Base-by-base conservation (phyloP, 2,329 filamentous ascomycete species). In the Chaetomiaceae sp. region DNA sequence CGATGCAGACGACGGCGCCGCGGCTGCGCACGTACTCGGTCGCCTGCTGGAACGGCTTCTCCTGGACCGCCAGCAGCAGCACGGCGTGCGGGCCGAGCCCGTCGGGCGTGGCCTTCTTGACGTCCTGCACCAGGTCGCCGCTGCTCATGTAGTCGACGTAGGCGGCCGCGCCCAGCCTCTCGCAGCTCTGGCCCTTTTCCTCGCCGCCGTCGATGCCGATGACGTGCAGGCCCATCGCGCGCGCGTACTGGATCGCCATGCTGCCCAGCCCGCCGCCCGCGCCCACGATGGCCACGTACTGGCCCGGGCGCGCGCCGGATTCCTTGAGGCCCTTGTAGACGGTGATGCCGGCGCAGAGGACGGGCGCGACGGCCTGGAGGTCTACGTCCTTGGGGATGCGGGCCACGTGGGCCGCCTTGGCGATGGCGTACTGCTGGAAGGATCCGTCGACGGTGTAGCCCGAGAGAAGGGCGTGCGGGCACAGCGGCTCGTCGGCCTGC, bases 1-100 rank as follows among this genome's bases (percentile, higher is more conserved):
- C 92, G 65, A 97, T 94, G 73, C 89, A 92, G 58, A 96, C 81
- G 66, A 96, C 87, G 34, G 82, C 80, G 55, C 92, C 92, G 56
- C 84, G 83, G 51, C 89, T 81, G 55, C 92, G 87, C 58, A 96
- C 86, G 72, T 96, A 96, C 71, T 81, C 85, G 43, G 89, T 84
- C 37, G 92, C 92, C 75, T 96, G 91, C 75, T 96, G 90, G 84
- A 96, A 96, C 49, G 92, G 92, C 77, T 86, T 89, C 80, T 96
- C 91, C 63, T 78, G 81, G 48, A 89, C 90, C 57, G 92, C 91
- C 56, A 96, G 82, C 40, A 96, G 78, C 61, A 96, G 77, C 57
- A 92, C 90, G 34, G 90, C 91, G 65, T 95, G 87, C 5, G 91
- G 90, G 48, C 92, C 92, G 14, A 89, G 79, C 18, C 89, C 89